phyloP scores from a whole-genome alignment of 1,284 basidiomycete species.

The Ganoderma meredithae region DNA sequence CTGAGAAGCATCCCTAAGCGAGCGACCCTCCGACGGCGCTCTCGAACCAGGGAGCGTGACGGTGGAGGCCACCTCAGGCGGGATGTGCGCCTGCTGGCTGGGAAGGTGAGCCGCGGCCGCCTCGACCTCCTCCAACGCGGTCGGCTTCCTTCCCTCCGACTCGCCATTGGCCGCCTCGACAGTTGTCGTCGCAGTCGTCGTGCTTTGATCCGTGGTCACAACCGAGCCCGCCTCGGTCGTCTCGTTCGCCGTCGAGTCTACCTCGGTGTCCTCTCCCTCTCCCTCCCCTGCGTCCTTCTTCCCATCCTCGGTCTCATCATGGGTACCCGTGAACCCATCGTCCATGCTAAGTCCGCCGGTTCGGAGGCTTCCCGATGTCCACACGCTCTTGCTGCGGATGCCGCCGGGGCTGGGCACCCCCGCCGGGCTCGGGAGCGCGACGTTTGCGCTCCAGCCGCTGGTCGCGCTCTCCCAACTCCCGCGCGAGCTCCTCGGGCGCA shows the following conservation, averaged over 20 bases:
- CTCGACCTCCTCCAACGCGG: background rate
- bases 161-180: constrained; percentile 3
- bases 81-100: constrained; percentile 16
- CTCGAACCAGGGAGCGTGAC: constrained; percentile 26
- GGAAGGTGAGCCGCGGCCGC: constrained; percentile 15
- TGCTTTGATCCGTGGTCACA: constrained; percentile 8
- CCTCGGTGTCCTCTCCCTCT: background rate
- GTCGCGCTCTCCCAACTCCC: constrained; percentile 87
- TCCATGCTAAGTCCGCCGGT: constrained; percentile 57
- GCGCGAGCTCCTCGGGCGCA: constrained; percentile 80
- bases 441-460: constrained; percentile 79
- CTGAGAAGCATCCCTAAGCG: constrained; percentile 19
- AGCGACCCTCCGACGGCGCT: constrained; percentile 22
- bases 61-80: constrained; percentile 19
- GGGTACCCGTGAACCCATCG: constrained; percentile 29
- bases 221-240: constrained; percentile 14
- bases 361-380: constrained; percentile 61
- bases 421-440: constrained; percentile 41
- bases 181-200: background rate
- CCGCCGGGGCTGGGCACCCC: constrained; percentile 49
- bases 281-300: constrained; percentile 2
- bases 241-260: constrained; percentile 10
- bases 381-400: constrained; percentile 59
- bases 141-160: constrained; percentile 8
- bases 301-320: constrained; percentile 17